Base-by-base conservation (phyloP, 495 filamentous ascomycete genomes). In the Diplogelasinospora grovesii region DNA sequence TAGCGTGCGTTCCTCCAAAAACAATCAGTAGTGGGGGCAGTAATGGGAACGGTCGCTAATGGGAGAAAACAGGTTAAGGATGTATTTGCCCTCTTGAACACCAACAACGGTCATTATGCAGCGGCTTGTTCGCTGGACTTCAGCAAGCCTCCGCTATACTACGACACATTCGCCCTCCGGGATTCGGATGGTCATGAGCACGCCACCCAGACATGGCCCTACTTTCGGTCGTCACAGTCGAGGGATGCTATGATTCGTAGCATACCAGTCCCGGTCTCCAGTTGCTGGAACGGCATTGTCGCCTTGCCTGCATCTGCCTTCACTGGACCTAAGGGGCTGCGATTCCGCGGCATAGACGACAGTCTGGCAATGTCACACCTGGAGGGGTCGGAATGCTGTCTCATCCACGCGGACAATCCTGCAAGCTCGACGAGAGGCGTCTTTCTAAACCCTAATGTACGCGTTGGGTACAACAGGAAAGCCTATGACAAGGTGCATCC, bases 281-380 rank as follows among this genome's bases (percentile, higher is more conserved):
- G 80, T 41, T 94, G 87, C 59, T 94, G 87, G 87, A 92, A 92
- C 38, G 85, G 86, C 29, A 82, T 90, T 69, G 24, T 66, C 82
- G 7, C 49, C 16, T 58, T 60, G 57, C 54, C 54, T 10, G 39
- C 57, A 1, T 46, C 46, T 1, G 41, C 49, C 24, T 60, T 60
- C 35, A 48, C 45, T 10, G 54, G 52, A 22, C 39, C 41, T 36
- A 30, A 37, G 11, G 49, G 49, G 32, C 46, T 60, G 7, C 59
- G 63, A 22, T 93, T 90, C 57, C 79, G 86, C 25, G 85, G 81
- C 19, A 74, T 89, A 34, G 54, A 76, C 0, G 86, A 90, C 46
- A 70, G 60, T 1, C 74, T 93, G 6, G 85, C 86, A 1, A 49
- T 60, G 2, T 54, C 59, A 2, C 85, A 89, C 52, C 64, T 93